These are phyloP conservation scores for Citrullus amarus DNA, from an alignment of 306 rosid species.

Conservation along the genomic window DNA sequence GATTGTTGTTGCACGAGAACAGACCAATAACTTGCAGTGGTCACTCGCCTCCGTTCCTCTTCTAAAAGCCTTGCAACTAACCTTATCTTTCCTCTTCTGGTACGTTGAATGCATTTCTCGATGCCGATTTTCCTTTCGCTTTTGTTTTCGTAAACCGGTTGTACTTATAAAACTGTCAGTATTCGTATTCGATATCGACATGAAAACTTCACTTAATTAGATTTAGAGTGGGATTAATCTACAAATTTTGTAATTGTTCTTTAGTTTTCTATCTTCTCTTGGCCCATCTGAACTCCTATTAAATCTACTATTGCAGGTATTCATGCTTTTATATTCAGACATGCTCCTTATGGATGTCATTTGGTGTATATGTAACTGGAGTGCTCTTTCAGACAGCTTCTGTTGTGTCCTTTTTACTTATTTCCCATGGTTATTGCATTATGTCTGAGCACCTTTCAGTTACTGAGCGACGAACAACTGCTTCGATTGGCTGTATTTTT, in stretches of 20 bases:
- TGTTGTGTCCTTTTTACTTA: slow-evolving; percentile 78
- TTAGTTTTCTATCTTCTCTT: not conserved
- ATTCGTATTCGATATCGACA: not conserved
- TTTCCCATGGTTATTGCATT: slow-evolving; percentile 95
- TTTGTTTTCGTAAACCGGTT: not conserved
- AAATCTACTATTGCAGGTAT: slow-evolving; percentile 50
- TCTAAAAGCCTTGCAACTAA: slow-evolving; percentile 80
- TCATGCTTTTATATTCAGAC: slow-evolving; percentile 69
- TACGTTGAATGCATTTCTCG: slow-evolving; percentile 10
- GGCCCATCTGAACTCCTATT: not conserved
- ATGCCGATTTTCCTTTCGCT: not conserved
- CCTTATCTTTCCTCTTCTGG: slow-evolving; percentile 87
- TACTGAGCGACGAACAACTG: slow-evolving; percentile 74
- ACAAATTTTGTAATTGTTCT: not conserved
- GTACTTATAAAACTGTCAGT: not conserved
- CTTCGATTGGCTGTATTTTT: slow-evolving; percentile 80
- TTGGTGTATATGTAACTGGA: slow-evolving; percentile 89
- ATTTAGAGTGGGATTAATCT: not conserved
- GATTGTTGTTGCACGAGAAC: slow-evolving; percentile 22
- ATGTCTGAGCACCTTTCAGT: slow-evolving; percentile 82
- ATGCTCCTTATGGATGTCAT: slow-evolving; percentile 98
- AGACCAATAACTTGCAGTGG: slow-evolving; percentile 92
- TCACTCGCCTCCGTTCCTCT: slow-evolving; percentile 70
- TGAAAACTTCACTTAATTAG: not conserved
- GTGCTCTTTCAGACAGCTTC: slow-evolving; percentile 92